phyloP scores from a whole-genome alignment of 768 basidiomycete genomes.

The Termitomyces bulborhizus region DNA sequence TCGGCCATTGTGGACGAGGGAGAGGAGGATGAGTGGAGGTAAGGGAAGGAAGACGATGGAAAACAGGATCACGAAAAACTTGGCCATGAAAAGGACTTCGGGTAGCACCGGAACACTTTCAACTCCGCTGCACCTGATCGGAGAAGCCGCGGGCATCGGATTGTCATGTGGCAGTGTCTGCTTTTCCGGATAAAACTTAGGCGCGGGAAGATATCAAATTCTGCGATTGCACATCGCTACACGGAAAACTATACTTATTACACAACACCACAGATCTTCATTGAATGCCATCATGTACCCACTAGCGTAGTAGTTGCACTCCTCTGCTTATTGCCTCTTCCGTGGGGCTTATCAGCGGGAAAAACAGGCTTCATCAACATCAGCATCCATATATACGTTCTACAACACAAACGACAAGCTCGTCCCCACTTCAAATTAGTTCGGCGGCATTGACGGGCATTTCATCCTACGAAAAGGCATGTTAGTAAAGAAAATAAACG shows the following conservation, averaged over 20 bases:
- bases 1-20: constrained; percentile 71
- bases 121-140: constrained; percentile 34
- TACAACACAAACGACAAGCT: constrained; percentile 7
- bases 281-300: too few species aligned
- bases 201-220: background rate
- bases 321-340: too few species aligned
- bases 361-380: too few species aligned
- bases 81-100: constrained; percentile 40
- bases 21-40: constrained; percentile 50
- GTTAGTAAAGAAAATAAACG: constrained; percentile 15
- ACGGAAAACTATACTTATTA: too few species aligned
- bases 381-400: constrained; percentile 8
- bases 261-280: too few species aligned
- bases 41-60: constrained; percentile 32
- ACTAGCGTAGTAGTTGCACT: too few species aligned
- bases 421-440: constrained; percentile 59
- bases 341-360: too few species aligned
- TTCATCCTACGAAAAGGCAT: constrained; percentile 62
- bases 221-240: too few species aligned
- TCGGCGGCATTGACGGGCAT: constrained; percentile 99
- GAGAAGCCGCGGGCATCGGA: constrained; percentile 10
- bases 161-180: background rate
- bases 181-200: background rate
- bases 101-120: constrained; percentile 40
- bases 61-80: constrained; percentile 38